Percentiles rank a stretch among this genome's conserved stretches.
These are phyloP conservation scores for Escallonia rubra DNA, from an alignment of 129 eudicot species.

Conservation along the genomic window DNA sequence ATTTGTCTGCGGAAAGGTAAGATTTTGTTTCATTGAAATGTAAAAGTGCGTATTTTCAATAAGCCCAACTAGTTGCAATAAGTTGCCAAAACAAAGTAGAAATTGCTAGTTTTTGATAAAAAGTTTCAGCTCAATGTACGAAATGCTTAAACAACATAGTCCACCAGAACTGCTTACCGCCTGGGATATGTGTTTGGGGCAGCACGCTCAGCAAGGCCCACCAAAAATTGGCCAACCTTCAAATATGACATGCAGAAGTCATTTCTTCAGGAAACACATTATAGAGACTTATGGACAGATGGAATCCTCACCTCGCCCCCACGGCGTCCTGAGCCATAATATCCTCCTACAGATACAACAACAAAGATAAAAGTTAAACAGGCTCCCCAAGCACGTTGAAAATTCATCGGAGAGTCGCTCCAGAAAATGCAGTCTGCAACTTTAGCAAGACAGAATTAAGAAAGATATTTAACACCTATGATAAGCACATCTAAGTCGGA, in stretches of 20 bases:
- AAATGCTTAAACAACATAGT: not conserved
- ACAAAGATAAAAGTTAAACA: not conserved
- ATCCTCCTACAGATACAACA: conserved; percentile 62
- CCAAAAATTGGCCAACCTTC: conserved; percentile 91
- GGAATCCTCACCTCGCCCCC: conserved; percentile 79
- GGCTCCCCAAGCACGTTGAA: not conserved
- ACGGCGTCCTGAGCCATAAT: conserved; percentile 97
- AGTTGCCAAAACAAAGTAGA: too few species aligned
- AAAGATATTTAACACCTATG: conserved; percentile 45
- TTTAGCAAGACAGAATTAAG: not conserved
- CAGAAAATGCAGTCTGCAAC: not conserved
- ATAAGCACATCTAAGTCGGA: conserved; percentile 94
- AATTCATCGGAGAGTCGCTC: not conserved
- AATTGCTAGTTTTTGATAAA: too few species aligned
- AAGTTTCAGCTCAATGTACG: too few species aligned
- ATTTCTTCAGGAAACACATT: not conserved
- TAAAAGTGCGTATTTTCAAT: too few species aligned
- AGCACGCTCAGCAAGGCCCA: conserved; percentile 89
- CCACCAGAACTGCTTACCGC: conserved; percentile 36
- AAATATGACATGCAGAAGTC: conserved; percentile 11
- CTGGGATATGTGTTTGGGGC: conserved; percentile 61
- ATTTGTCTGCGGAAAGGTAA: too few species aligned
- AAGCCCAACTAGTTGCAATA: too few species aligned
- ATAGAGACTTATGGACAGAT: conserved; percentile 1
- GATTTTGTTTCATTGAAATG: too few species aligned